phyloP scores from a whole-genome alignment of 2,329 filamentous ascomycete species.

The Arthrobotrys pseudoclavata region DNA sequence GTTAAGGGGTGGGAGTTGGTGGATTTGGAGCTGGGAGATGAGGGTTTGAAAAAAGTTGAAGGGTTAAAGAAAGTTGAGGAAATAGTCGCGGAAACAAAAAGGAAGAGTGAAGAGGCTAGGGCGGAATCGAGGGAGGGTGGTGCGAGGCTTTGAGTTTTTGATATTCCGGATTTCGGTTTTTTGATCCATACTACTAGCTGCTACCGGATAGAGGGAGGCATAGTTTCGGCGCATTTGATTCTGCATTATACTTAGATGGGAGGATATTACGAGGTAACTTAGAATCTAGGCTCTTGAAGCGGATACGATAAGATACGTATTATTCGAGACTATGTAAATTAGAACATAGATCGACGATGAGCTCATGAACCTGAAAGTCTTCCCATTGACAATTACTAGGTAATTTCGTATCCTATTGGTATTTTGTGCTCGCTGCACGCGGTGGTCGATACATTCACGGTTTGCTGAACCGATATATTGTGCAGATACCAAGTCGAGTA shows the following conservation, averaged over 20 bases:
- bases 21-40: slow-evolving; percentile 65
- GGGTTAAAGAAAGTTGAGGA: slow-evolving; percentile 3
- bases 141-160: slow-evolving; percentile 1
- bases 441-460: no score
- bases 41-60: slow-evolving; percentile 49
- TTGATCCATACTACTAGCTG: no score
- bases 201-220: background rate
- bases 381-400: no score
- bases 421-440: no score
- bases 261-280: background rate
- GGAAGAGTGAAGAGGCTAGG: background rate
- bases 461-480: no score
- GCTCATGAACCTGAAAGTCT: no score
- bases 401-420: no score
- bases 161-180: background rate
- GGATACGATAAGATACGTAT: background rate
- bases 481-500: no score
- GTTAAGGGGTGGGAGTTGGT: slow-evolving; percentile 66
- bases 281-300: background rate
- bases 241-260: background rate
- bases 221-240: background rate
- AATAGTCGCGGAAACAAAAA: background rate
- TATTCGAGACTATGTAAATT: background rate
- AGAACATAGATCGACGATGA: background rate
- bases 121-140: slow-evolving; percentile 65